Base-by-base conservation (phyloP, 345 rosid genomes). In the Hirschfeldia incana region DNA sequence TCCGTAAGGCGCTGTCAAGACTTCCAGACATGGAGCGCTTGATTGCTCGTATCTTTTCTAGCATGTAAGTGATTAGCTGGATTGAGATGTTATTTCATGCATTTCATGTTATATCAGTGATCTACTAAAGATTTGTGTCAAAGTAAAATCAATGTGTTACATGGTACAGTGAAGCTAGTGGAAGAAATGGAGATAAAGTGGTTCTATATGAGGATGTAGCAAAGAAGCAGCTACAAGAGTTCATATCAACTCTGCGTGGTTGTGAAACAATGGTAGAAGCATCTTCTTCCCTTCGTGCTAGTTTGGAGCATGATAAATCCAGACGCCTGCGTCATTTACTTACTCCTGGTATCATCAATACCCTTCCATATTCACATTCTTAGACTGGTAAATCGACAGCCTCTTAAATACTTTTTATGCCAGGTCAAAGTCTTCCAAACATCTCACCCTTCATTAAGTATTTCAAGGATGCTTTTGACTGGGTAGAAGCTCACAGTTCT, bases 11-110 rank as follows among this genome's bases (percentile, higher is more conserved):
- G 15, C 76, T 95, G 78, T 87, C 90, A 62, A 86, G 85, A 85
- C 88, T 95, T 84, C 97, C 98, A 27, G 99, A 95, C 84, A 90
- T 95, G 93, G 99, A 95, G 85, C 88, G 99, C 76, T 65, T 95
- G 84, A 89, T 95, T 79, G 90, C 92, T 2, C 93, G 88, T 16
- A 84, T 91, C 78, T 95, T 88, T 81, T 83, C 97, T 63, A 81
- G 89, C 89, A 88, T 88, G 99, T 93, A 87, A 80, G 75, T 61
- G 74, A 65, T 70, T 39, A 71, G 57, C 69, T 62, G 64, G 73
- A 70, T 59, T 26, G 69, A 15, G 70, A 71, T 30, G 36, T 67
- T 15, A 17, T 61, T 51, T 66, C 36, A 76, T 76, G 42, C 49
- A 69, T 60, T 68, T 27, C 72, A 32, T 63, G 29, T 16, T 57